These are phyloP conservation scores for Loxodes magnus DNA, from an alignment of 73 alveolate species.

Conservation along the genomic window DNA sequence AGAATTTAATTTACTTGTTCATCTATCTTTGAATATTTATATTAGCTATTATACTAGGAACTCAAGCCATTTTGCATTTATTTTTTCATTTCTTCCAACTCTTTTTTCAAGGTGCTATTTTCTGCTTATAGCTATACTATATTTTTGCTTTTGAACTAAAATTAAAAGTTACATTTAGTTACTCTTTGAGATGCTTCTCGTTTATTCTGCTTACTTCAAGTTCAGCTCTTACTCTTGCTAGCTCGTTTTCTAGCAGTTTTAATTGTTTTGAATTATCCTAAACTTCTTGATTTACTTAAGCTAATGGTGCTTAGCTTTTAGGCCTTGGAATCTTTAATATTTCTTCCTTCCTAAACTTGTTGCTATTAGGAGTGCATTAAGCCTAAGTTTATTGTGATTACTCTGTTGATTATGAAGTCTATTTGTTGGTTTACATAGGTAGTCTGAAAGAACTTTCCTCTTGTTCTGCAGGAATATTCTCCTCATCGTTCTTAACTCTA, in stretches of 20 bases:
- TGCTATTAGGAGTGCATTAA: background rate
- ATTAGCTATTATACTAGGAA: too few species aligned
- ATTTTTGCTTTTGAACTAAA: too few species aligned
- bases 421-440: background rate
- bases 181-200: slow-evolving; percentile 9
- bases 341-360: background rate
- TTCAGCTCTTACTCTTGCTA: background rate
- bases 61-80: too few species aligned
- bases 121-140: too few species aligned
- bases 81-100: too few species aligned
- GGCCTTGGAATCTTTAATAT: background rate
- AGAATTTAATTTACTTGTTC: too few species aligned
- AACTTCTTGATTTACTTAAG: slow-evolving; percentile 4
- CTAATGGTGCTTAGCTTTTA: background rate
- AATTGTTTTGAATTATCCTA: background rate
- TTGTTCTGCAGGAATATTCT: background rate
- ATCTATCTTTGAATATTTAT: too few species aligned
- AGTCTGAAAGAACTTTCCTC: background rate
- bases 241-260: background rate
- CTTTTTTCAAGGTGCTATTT: too few species aligned
- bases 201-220: slow-evolving; percentile 3
- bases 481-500: background rate
- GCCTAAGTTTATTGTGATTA: background rate
- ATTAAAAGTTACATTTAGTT: slow-evolving; percentile 3
- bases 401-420: background rate